Percentiles rank a stretch among this genome's conserved stretches.
phyloP scores from a whole-genome alignment of 768 basidiomycete species.

The Boletus pseudo-olivaceus region DNA sequence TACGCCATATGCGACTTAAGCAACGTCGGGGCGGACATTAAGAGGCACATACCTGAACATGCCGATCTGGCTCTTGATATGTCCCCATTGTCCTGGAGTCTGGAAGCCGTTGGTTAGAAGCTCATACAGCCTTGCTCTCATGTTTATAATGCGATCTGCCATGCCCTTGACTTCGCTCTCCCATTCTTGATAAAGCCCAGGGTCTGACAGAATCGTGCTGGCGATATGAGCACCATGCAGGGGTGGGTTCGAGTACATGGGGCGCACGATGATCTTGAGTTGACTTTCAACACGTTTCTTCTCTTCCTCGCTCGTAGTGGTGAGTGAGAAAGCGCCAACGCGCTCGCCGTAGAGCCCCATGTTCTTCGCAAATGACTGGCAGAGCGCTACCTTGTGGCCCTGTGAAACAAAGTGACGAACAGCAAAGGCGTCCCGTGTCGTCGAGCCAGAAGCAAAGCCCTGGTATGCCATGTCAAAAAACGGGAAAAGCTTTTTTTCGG shows the following conservation, averaged over 20 bases:
- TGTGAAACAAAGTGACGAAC: constrained; percentile 90
- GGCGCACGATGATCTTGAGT: constrained; percentile 91
- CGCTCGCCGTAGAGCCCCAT: constrained; percentile 99
- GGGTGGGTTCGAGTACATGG: constrained; percentile 98
- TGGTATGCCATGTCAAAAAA: constrained; percentile 99
- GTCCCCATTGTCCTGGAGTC: constrained; percentile 93
- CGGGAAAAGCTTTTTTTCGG: constrained; percentile 89
- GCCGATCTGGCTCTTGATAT: constrained; percentile 94
- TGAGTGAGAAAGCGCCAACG: constrained; percentile 93
- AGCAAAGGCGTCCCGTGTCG: constrained; percentile 88
- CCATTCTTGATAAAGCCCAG: constrained; percentile 81
- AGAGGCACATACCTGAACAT: constrained; percentile 81
- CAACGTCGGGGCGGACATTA: background rate
- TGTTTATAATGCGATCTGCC: constrained; percentile 92
- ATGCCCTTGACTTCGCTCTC: constrained; percentile 90
- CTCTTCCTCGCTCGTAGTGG: constrained; percentile 64
- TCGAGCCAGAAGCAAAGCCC: constrained; percentile 95
- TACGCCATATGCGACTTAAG: constrained; percentile 25
- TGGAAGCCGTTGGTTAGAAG: constrained; percentile 71
- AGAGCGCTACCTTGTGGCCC: constrained; percentile 86
- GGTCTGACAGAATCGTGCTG: constrained; percentile 73
- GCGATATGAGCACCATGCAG: constrained; percentile 86
- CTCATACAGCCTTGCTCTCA: constrained; percentile 82
- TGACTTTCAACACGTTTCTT: constrained; percentile 89
- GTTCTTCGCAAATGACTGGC: constrained; percentile 98